Evolutionary conservation across 352 stramenopile genomes (phyloP), one percentile per base, ranked within the genome.

Genomic region (Pythium plurisporium): DNA sequence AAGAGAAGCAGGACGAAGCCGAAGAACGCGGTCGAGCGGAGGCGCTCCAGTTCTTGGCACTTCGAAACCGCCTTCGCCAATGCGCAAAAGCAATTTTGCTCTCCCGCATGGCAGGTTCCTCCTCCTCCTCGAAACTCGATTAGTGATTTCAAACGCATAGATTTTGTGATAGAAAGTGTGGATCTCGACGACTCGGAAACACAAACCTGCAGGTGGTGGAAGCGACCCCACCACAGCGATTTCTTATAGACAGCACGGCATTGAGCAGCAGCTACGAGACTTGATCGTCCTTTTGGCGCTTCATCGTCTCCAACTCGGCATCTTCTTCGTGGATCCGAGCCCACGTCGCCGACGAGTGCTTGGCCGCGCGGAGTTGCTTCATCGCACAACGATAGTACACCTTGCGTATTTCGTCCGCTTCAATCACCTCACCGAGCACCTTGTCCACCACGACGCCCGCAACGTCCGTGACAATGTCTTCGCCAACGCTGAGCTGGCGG

Each of bases 11-110:
- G 3, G 59, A 60, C 2, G 59, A 65, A 15, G 37, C 36, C n/a
- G 59, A 65, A 23, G 59, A 65, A 29, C 42, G 50, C 2, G 59
- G 50, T 4, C 59, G 43, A 5, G 56, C 56, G 27, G 56, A 64
- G 38, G 56, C 56, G 17, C 38, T 65, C 19, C 59, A 65, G 50
- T 65, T 65, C 25, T 7, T 60, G 3, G 59, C 59, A 10, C 49
- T 65, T 37, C 59, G 59, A 25, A 65, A 65, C 56, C 50, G 51
- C 15, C 22, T 65, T 42, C 59, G 59, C 9, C 59, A 65, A 37
- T 52, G 49, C 36, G 44, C 37, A 33, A 65, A 65, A 37, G 46
- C 49, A 1, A 59, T 65, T 22, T 34, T 65, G 29, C 50, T 65
- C 6, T 56, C 49, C 2, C 46, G 29, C 37, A 44, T 38, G n/a